Evolutionary conservation across 768 basidiomycete genomes (phyloP).

Genomic region (Mycena rosella): DNA sequence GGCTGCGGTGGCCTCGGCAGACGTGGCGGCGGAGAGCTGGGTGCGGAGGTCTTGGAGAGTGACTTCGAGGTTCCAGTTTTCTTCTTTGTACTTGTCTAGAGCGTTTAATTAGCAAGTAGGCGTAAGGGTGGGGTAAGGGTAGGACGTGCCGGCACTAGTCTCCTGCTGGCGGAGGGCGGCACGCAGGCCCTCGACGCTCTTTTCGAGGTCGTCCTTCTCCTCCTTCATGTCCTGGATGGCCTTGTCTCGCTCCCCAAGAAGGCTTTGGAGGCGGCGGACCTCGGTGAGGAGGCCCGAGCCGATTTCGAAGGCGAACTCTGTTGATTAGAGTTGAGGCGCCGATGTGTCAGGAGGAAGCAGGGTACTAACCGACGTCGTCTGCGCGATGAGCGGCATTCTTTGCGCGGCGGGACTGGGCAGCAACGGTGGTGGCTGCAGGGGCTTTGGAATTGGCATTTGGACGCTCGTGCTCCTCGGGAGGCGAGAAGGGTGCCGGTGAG

Average conservation of each 20-base stretch:
- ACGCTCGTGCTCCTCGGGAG: slow-evolving; percentile 74
- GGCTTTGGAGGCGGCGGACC: slow-evolving; percentile 90
- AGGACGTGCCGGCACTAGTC: slow-evolving; percentile 75
- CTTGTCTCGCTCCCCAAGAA: slow-evolving; percentile 93
- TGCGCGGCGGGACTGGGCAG: slow-evolving; percentile 88
- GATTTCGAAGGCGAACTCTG: slow-evolving; percentile 98
- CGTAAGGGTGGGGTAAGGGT: slow-evolving; percentile 13
- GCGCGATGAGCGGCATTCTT: slow-evolving; percentile 93
- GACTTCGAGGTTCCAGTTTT: slow-evolving; percentile 99
- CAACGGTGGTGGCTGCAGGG: slow-evolving; percentile 69
- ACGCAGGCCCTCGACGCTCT: slow-evolving; percentile 79
- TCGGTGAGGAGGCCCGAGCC: slow-evolving; percentile 93
- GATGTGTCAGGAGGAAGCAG: slow-evolving; percentile 10
- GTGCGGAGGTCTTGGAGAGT: slow-evolving; percentile 87
- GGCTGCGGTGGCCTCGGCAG: slow-evolving; percentile 77
- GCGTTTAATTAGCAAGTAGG: slow-evolving; percentile 1
- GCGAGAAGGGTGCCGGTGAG: slow-evolving; percentile 55
- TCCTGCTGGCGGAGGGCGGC: slow-evolving; percentile 85
- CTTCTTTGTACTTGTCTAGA: slow-evolving; percentile 94
- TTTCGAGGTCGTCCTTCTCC: slow-evolving; percentile 91
- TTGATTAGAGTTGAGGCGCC: slow-evolving; percentile 34
- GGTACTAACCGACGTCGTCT: slow-evolving; percentile 79
- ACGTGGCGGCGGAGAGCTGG: slow-evolving; percentile 72
- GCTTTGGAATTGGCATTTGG: slow-evolving; percentile 52
- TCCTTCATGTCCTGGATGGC: slow-evolving; percentile 92